Percentiles rank a stretch among this genome's conserved stretches.
phyloP scores from a whole-genome alignment of 2,329 filamentous ascomycete species.

The Rutstroemia sydowiana region DNA sequence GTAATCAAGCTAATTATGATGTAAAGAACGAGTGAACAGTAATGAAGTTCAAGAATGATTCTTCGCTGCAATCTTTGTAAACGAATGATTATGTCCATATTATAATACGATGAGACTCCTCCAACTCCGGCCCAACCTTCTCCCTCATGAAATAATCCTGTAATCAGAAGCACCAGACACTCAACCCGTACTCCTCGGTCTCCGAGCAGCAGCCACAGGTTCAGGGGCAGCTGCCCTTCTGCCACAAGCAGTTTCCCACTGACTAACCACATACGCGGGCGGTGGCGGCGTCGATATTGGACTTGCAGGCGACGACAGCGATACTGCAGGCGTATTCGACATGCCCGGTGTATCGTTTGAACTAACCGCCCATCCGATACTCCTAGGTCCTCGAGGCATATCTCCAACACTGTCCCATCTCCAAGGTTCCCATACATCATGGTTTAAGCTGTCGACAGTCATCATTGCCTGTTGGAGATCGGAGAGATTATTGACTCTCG shows the following conservation, averaged over 20 bases:
- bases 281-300: constrained; percentile 7
- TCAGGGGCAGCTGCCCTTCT: background rate
- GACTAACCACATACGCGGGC: constrained; percentile 26
- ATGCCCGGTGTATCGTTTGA: constrained; percentile 12
- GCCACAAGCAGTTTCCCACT: constrained; percentile 20
- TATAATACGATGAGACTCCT: too few relatives aligned
- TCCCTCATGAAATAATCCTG: background rate
- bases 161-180: background rate
- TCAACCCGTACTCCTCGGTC: constrained; percentile 19
- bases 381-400: constrained; percentile 22
- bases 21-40: too few relatives aligned
- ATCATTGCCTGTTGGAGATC: constrained; percentile 29
- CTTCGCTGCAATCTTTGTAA: too few relatives aligned
- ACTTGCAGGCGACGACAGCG: constrained; percentile 1
- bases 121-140: background rate
- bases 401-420: constrained; percentile 22
- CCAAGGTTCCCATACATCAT: constrained; percentile 25
- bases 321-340: background rate
- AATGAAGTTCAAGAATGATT: too few relatives aligned
- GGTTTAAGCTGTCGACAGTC: constrained; percentile 26
- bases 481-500: constrained; percentile 24
- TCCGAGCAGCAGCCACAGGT: background rate
- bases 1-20: too few relatives aligned
- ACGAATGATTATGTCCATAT: too few relatives aligned
- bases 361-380: constrained; percentile 28